phyloP scores from a whole-genome alignment of 768 basidiomycete genomes.

The Plicaturopsis crispa region DNA sequence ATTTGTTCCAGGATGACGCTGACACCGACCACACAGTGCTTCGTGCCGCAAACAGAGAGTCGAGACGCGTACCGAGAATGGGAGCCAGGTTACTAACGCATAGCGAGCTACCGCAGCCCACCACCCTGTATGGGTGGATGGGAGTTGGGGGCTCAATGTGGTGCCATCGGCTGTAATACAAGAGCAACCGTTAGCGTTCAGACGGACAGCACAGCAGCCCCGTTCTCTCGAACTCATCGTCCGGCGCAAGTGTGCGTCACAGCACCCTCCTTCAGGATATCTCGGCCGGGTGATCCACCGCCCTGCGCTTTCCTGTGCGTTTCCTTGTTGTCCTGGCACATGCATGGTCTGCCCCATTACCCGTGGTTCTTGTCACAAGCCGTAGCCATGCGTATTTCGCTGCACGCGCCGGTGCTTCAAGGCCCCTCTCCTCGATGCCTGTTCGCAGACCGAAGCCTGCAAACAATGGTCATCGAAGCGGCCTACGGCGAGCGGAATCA shows the following conservation, averaged over 20 bases:
- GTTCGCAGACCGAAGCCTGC: conserved; percentile 11
- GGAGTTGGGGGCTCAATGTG: conserved; percentile 38
- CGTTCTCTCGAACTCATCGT: neutral
- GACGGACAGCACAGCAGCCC: neutral
- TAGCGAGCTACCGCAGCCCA: conserved; percentile 22
- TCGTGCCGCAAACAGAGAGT: conserved; percentile 16
- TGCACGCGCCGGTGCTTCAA: conserved; percentile 46
- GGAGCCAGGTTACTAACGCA: conserved; percentile 31
- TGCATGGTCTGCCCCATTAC: neutral
- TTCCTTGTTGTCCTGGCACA: conserved; percentile 11
- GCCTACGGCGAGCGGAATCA: conserved; percentile 47
- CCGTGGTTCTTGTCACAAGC: conserved; percentile 20
- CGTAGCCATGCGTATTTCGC: conserved; percentile 49
- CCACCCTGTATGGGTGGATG: conserved; percentile 36
- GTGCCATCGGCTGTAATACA: no score
- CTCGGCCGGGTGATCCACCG: conserved; percentile 4
- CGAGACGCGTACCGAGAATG: conserved; percentile 19
- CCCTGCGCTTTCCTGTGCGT: conserved; percentile 32
- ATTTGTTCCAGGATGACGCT: conserved; percentile 10
- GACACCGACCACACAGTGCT: conserved; percentile 18
- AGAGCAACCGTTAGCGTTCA: conserved; percentile 14
- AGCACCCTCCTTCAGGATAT: conserved; percentile 2
- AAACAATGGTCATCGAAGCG: conserved; percentile 19
- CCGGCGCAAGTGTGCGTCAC: conserved; percentile 11
- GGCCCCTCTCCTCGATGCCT: conserved; percentile 26